phyloP scores from a whole-genome alignment of 768 basidiomycete genomes.

The Filobasidium wieringae region DNA sequence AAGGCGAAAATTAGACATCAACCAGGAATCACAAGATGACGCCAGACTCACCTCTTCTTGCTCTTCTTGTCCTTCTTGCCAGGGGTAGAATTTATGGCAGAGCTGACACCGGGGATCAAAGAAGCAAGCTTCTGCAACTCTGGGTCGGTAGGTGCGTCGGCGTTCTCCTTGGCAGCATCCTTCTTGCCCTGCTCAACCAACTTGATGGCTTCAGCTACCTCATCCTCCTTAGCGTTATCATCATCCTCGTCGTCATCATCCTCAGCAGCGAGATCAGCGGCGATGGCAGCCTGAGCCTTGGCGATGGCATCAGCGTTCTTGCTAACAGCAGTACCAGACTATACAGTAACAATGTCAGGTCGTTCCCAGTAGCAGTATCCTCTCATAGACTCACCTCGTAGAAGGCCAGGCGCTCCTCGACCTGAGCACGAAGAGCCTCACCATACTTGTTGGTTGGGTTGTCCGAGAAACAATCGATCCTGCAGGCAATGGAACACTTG shows the following conservation, averaged over 20 bases:
- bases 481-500: slow-evolving; percentile 92
- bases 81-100: slow-evolving; percentile 9
- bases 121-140: slow-evolving; percentile 32
- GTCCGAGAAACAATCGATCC: slow-evolving; percentile 76
- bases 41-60: slow-evolving; percentile 20
- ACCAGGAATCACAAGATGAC: background rate
- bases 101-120: slow-evolving; percentile 13
- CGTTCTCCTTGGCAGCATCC: slow-evolving; percentile 12
- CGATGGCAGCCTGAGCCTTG: slow-evolving; percentile 67
- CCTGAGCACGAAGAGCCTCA: slow-evolving; percentile 82
- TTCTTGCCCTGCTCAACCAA: slow-evolving; percentile 32
- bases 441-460: slow-evolving; percentile 81
- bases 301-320: slow-evolving; percentile 84
- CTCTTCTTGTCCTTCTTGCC: slow-evolving; percentile 22
- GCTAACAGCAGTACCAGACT: slow-evolving; percentile 66
- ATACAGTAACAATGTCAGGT: background rate
- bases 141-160: slow-evolving; percentile 22
- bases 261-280: slow-evolving; percentile 29
- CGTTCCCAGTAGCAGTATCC: background rate
- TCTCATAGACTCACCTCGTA: slow-evolving; percentile 51
- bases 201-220: slow-evolving; percentile 34
- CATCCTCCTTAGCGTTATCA: slow-evolving; percentile 48
- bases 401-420: slow-evolving; percentile 87
- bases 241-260: slow-evolving; percentile 55
- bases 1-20: background rate